Percentiles rank a stretch among this genome's conserved stretches.
Conservation (phyloP, 1,139 yeast species). For the Yamadazyma blattariae region DNA sequence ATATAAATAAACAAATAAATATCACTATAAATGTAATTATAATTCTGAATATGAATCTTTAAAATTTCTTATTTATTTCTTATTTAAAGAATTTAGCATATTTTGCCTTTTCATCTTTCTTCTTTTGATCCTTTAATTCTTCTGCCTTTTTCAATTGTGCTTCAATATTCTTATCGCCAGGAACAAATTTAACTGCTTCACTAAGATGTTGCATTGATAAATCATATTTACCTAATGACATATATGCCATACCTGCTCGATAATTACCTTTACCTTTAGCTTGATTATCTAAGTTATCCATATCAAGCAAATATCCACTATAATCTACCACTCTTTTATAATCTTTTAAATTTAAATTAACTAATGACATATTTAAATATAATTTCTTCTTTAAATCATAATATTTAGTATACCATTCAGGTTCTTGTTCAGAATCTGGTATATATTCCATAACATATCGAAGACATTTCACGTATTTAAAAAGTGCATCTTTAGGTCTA, state of each 20-base stretch:
- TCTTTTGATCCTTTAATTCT: constrained; percentile 34
- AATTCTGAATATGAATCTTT: too few species aligned
- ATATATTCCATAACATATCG: constrained; percentile 67
- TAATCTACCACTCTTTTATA: constrained; percentile 48
- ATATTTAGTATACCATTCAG: constrained; percentile 50
- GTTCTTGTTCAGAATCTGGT: constrained; percentile 68
- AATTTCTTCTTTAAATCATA: constrained; percentile 56
- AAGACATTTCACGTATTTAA: constrained; percentile 62
- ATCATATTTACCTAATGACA: constrained; percentile 43
- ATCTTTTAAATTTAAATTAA: constrained; percentile 45
- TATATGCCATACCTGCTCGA: constrained; percentile 54
- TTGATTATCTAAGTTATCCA: constrained; percentile 27
- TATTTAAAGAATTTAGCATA: constrained; percentile 56
- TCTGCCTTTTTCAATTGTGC: constrained; percentile 42
- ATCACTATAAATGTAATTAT: too few species aligned
- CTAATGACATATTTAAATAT: constrained; percentile 59
- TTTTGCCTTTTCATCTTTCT: constrained; percentile 49
- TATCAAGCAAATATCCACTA: constrained; percentile 54
- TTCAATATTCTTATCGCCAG: constrained; percentile 49
- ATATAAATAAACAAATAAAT: not conserved
- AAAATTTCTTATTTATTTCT: too few species aligned
- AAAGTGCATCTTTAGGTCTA: constrained; percentile 46
- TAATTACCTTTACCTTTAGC: constrained; percentile 64
- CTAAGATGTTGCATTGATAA: constrained; percentile 47
- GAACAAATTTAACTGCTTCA: constrained; percentile 42